A percentile compares a stretch with the other conserved stretches of the same genome.
These are phyloP conservation scores for Monilinia vaccinii-corymbosi DNA, from an alignment of 2,329 filamentous ascomycete species.

Conservation along the genomic window DNA sequence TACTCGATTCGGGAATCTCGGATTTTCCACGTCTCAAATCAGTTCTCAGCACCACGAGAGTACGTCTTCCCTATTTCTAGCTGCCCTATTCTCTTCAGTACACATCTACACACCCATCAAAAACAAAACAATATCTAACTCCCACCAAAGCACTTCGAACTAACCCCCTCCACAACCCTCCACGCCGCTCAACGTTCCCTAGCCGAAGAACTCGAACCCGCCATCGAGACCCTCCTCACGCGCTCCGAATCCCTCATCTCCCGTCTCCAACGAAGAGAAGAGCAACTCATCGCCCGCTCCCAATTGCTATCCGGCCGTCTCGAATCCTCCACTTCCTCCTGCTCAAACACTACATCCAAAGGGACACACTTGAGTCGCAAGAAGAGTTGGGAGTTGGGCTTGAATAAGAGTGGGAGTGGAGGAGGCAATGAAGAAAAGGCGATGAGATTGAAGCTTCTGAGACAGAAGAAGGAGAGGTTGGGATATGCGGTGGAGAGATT, in stretches of 20 bases:
- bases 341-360: conserved; percentile 21
- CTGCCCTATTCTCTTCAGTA: neutral
- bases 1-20: conserved; percentile 30
- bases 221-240: conserved; percentile 53
- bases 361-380: conserved; percentile 21
- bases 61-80: conserved; percentile 16
- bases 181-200: conserved; percentile 55
- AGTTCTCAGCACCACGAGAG: conserved; percentile 30
- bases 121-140: neutral
- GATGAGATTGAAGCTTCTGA: conserved; percentile 48
- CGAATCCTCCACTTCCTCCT: conserved; percentile 18
- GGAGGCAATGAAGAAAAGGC: conserved; percentile 20
- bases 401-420: conserved; percentile 7
- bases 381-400: conserved; percentile 30
- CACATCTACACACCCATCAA: neutral
- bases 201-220: conserved; percentile 62
- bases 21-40: conserved; percentile 31
- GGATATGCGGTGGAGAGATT: conserved; percentile 62
- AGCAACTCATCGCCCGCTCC: conserved; percentile 54
- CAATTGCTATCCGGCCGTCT: conserved; percentile 58
- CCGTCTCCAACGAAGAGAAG: conserved; percentile 56
- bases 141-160: conserved; percentile 56
- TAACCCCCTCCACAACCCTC: conserved; percentile 58
- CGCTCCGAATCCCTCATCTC: conserved; percentile 56
- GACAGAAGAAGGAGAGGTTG: conserved; percentile 61